phyloP scores from a whole-genome alignment of 305 asterid genomes.

The Ajuga reptans region DNA sequence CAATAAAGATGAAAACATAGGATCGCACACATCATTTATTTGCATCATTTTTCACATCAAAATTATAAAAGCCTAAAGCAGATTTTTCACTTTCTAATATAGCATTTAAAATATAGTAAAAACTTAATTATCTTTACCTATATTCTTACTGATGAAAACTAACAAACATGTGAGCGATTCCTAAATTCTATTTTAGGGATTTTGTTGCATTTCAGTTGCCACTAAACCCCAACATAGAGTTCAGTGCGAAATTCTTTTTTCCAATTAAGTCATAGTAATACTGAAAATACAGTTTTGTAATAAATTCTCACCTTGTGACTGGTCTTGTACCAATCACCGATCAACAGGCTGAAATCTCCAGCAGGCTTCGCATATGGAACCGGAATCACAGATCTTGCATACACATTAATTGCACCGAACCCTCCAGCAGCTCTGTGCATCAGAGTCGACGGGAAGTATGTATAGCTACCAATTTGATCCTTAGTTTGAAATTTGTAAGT shows the following conservation, averaged over 20 bases:
- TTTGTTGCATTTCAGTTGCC: neutral
- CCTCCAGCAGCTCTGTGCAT: slow-evolving; percentile 93
- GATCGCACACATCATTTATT: too few species aligned
- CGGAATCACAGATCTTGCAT: slow-evolving; percentile 73
- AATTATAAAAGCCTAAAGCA: neutral
- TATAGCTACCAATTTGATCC: slow-evolving; percentile 91
- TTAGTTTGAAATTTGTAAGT: slow-evolving; percentile 84
- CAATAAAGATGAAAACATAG: too few species aligned
- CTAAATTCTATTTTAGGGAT: too few species aligned
- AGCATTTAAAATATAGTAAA: too few species aligned
- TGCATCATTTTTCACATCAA: too few species aligned
- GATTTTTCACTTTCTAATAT: too few species aligned
- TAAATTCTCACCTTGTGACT: slow-evolving; percentile 51
- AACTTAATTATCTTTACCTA: too few species aligned
- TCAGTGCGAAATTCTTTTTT: neutral
- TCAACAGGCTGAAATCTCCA: slow-evolving; percentile 70
- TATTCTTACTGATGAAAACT: too few species aligned
- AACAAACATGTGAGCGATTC: too few species aligned
- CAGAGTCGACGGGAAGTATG: slow-evolving; percentile 74
- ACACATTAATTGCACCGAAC: slow-evolving; percentile 65
- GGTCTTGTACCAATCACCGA: slow-evolving; percentile 77
- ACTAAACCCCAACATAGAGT: neutral
- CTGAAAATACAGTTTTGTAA: neutral
- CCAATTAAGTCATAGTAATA: neutral
- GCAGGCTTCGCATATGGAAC: slow-evolving; percentile 75